Base-by-base conservation (phyloP, 148 eudicot genomes). In the Gaultheria prostrata region DNA sequence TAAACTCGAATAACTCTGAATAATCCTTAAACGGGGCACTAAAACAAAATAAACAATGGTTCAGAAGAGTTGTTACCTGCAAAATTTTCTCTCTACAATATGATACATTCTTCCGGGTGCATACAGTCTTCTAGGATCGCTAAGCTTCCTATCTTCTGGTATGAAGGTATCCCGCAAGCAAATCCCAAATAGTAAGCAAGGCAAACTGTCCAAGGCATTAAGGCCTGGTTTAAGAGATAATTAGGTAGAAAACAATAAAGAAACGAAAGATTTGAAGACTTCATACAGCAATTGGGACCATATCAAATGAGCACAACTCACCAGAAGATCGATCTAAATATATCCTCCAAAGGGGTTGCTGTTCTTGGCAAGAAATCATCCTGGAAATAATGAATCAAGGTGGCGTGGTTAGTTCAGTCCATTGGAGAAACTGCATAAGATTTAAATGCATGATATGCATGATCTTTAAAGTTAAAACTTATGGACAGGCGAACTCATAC, bases 81-180 rank as follows among this genome's bases (percentile, higher is more conserved):
- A 97, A 86, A 93, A 93, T 84, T 92, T 95, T 85, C 99, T 90
- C 85, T 97, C 98, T 59, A 97, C 99, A 53, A 97, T 92, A 85
- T 97, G 99, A 86, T 92, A 97, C 88, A 97, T 88, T 82, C 98
- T 90, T 43, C 99, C 99, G 72, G 99, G 99, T 74, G 98, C 98
- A 88, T 94, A 95, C 21, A 95, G 83, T 84, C 98, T 86, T 87
- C 98, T 91, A 43, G 95, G 97, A 88, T 95, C 98, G 80, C 85
- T 86, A 85, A 93, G 96, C 88, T 92, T 94, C 84, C 93, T 84
- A 43, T 88, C 91, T 79, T 97, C 98, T 6, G 96, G 93, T 81
- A 94, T 88, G 86, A 94, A 92, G 46, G 98, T 97, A 87, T 97
- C 98, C 57, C 97, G 88, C 96, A 94, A 88, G 89, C 99, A 97